Percentiles rank a stretch among this genome's conserved stretches.
Conservation (phyloP, 176 grass and related monocot genomes). For the Phoenix roebelenii region DNA sequence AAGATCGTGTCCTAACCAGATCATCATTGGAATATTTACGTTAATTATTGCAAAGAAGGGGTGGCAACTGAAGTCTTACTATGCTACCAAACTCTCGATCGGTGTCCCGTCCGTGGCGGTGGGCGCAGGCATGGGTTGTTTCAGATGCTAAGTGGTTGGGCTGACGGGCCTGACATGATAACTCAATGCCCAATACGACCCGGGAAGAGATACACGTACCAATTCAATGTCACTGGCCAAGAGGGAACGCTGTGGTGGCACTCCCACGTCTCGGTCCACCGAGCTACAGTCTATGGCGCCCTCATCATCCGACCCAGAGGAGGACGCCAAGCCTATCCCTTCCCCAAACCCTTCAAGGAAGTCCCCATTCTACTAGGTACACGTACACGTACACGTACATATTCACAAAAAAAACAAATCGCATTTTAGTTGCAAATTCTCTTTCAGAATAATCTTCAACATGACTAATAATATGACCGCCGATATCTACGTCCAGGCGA, state of each 20-base stretch:
- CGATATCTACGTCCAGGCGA: slow-evolving; percentile 18
- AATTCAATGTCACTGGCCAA: slow-evolving; percentile 49
- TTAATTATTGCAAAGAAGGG: too few species aligned
- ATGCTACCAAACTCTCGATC: too few species aligned
- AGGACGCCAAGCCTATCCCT: slow-evolving; percentile 38
- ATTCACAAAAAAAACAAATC: too few species aligned
- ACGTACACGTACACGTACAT: too few species aligned
- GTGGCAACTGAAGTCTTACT: too few species aligned
- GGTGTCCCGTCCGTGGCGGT: too few species aligned
- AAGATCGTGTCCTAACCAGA: too few species aligned
- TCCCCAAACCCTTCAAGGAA: slow-evolving; percentile 49
- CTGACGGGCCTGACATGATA: slow-evolving; percentile 44
- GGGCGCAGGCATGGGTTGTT: slow-evolving; percentile 39
- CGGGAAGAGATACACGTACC: slow-evolving; percentile 41
- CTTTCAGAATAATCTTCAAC: too few species aligned
- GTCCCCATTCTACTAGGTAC: slow-evolving; percentile 38
- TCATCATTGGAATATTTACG: too few species aligned
- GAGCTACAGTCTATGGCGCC: slow-evolving; percentile 63
- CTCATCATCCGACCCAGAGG: slow-evolving; percentile 40
- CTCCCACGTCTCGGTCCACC: slow-evolving; percentile 42
- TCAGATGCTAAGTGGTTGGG: slow-evolving; percentile 44
- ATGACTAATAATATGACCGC: too few species aligned
- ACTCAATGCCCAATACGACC: slow-evolving; percentile 44
- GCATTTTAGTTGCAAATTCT: too few species aligned
- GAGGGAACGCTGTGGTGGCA: slow-evolving; percentile 90